Evolutionary conservation across 345 rosid genomes (phyloP).

Genomic region (Excoecaria cochinchinensis): DNA sequence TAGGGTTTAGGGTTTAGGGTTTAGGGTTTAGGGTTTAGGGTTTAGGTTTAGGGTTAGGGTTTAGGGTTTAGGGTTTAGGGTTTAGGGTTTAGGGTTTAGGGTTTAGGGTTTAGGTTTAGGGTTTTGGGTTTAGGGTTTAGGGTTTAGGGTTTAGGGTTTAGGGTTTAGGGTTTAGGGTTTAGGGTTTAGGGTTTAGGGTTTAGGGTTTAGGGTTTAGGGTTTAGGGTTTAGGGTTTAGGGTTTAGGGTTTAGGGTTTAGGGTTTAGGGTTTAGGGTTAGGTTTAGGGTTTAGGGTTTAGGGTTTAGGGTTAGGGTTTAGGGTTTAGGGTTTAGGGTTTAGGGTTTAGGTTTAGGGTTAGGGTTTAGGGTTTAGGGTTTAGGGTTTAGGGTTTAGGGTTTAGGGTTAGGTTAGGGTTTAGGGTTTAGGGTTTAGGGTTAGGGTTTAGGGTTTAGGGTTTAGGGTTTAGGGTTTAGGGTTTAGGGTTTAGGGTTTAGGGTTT

Average conservation of each 20-base stretch:
- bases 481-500: slow-evolving; percentile 5
- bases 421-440: no score
- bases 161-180: slow-evolving; percentile 20
- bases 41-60: neutral
- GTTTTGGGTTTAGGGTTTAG: neutral
- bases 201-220: slow-evolving; percentile 29
- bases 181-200: slow-evolving; percentile 20
- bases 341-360: slow-evolving; percentile 23
- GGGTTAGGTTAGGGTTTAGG: no score
- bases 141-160: neutral
- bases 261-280: slow-evolving; percentile 21
- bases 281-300: slow-evolving; percentile 38
- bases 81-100: neutral
- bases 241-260: slow-evolving; percentile 18
- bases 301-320: slow-evolving; percentile 22
- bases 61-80: neutral
- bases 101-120: no score
- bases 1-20: slow-evolving; percentile 5
- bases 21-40: slow-evolving; percentile 9
- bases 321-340: neutral
- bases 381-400: slow-evolving; percentile 9
- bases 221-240: slow-evolving; percentile 19
- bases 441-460: slow-evolving; percentile 6
- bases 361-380: slow-evolving; percentile 17
- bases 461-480: slow-evolving; percentile 9